Base-by-base conservation (phyloP, 2,329 filamentous ascomycete species). In the Aspergillus glaucus region DNA sequence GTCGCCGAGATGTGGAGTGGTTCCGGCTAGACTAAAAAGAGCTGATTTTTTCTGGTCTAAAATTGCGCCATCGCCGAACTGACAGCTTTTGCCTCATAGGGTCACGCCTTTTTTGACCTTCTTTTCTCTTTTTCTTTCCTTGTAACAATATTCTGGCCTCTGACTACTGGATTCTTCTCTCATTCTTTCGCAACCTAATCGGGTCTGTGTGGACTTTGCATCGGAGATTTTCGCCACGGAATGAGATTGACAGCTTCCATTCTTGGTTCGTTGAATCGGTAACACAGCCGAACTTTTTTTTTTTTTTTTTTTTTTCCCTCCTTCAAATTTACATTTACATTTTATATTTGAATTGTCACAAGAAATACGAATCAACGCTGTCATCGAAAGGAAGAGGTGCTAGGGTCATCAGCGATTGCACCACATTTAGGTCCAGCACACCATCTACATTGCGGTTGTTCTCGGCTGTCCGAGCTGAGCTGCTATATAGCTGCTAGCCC, bases 381-480 rank as follows among this genome's bases (percentile, higher is more conserved):
- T 28, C 17, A 45, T 21, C 21, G 30, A 36, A 21, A 17, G 43
- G 21, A 12, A 15, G 6, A 37, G n/a, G 34, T 3, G 2, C 6
- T 10, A 37, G n/a, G n/a, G 17, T 21, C 12, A 21, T 6, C 41
- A 26, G n/a, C 12, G n/a, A 64, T 65, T 62, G 62, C 60, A 62
- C 57, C 62, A 64, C 21, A 58, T 55, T 62, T 57, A 59, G 56
- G 47, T 30, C 40, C 46, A 65, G 60, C 62, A 62, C 62, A 59
- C 52, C 62, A 65, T 65, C 54, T 28, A 37, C n/a, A 12, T 10
- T 6, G 37, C 24, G 47, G 42, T 44, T 22, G 28, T 37, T 21
- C 52, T 30, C 26, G 26, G 26, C 26, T 30, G 26, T 30, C 26
- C 26, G 26, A 12, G 26, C 26, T 12, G 26, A 30, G 9, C 26